These are phyloP conservation scores for Nymphaea thermarum DNA, from an alignment of 164 flowering plant species.

Conservation along the genomic window DNA sequence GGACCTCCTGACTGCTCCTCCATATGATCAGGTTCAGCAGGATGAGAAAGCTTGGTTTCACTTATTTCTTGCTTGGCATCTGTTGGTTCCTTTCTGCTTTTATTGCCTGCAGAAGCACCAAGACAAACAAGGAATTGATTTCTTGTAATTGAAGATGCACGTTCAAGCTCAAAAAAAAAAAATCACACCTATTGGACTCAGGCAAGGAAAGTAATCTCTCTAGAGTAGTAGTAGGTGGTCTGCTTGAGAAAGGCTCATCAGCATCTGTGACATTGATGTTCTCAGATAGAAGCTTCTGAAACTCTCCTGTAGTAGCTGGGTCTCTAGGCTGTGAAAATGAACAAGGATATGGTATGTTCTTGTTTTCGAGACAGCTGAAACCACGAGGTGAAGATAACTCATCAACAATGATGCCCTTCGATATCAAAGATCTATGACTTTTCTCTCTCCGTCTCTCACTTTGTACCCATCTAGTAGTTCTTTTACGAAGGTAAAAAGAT, in stretches of 20 bases:
- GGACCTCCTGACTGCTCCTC: background rate
- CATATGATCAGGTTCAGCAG: background rate
- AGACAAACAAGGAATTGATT: background rate
- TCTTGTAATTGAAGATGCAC: background rate
- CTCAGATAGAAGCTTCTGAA: conserved; percentile 73
- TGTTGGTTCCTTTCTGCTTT: background rate
- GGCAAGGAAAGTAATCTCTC: conserved; percentile 64
- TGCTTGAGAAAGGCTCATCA: conserved; percentile 13
- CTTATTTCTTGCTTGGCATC: background rate
- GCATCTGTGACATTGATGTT: conserved; percentile 45
- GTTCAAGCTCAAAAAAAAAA: background rate
- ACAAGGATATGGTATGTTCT: background rate
- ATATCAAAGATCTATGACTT: no score
- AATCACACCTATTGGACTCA: conserved; percentile 11
- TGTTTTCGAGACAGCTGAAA: background rate
- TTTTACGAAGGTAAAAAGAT: no score
- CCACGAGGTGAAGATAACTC: background rate
- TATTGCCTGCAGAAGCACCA: background rate
- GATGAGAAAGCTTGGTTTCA: background rate
- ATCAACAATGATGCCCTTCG: no score
- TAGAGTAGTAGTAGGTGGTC: conserved; percentile 32
- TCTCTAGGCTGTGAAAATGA: background rate
- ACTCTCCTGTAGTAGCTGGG: conserved; percentile 43
- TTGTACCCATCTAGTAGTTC: no score
- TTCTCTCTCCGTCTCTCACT: no score